Evolutionary conservation across 225 moss, liverwort and hornwort species (phyloP).

Genomic region (Anthoceros angustus): DNA sequence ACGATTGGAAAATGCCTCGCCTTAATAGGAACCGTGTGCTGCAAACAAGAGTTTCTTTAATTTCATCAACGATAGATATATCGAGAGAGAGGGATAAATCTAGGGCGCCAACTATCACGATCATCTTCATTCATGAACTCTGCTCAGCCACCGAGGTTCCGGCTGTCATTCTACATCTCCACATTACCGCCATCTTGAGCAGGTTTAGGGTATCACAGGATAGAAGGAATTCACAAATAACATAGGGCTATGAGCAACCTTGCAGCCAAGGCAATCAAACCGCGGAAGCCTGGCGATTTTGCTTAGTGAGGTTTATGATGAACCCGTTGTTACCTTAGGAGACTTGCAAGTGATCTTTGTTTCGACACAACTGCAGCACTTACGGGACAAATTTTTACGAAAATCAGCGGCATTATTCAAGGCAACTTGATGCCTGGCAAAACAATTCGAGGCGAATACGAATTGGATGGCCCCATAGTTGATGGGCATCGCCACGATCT

Average conservation of each 20-base stretch:
- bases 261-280: not conserved
- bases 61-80: too few relatives aligned
- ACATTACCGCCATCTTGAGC: not conserved
- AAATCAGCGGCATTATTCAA: too few relatives aligned
- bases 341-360: too few relatives aligned
- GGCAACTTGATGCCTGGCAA: not conserved
- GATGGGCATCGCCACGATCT: conserved; percentile 3
- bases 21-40: too few relatives aligned
- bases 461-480: not conserved
- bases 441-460: not conserved
- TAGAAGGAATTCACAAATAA: not conserved
- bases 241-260: not conserved
- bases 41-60: too few relatives aligned
- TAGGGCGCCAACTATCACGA: too few relatives aligned
- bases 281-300: not conserved
- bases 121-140: too few relatives aligned
- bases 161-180: not conserved
- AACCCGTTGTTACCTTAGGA: too few relatives aligned
- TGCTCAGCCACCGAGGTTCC: not conserved
- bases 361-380: too few relatives aligned
- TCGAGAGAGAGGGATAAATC: too few relatives aligned
- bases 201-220: conserved; percentile 1
- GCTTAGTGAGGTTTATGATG: not conserved
- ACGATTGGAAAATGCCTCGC: too few relatives aligned
- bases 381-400: too few relatives aligned